Evolutionary conservation across 345 rosid species (phyloP).

Genomic region (Carallia brachiata): DNA sequence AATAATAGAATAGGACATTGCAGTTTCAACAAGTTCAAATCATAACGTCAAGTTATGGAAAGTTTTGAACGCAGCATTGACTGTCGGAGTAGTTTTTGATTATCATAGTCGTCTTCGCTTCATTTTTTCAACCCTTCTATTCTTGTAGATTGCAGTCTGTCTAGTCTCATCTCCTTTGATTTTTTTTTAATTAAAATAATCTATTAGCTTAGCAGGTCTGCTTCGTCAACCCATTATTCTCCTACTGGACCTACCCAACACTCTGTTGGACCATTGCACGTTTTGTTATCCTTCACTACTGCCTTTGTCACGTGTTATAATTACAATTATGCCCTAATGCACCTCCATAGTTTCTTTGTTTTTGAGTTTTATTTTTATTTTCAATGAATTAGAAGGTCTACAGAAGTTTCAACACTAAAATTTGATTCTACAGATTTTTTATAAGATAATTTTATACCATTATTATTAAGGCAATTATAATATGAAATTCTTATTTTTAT

Average conservation of each 20-base stretch:
- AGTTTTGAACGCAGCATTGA: slow-evolving; percentile 2
- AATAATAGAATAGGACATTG: background rate
- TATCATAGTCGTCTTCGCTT: background rate
- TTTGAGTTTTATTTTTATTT: too few relatives aligned
- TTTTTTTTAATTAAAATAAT: background rate
- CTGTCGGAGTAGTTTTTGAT: slow-evolving; percentile 1
- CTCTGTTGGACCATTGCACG: too few relatives aligned
- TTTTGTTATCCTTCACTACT: background rate
- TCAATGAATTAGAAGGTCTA: too few relatives aligned
- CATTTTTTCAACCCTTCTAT: background rate
- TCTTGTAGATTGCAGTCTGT: background rate
- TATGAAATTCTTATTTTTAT: too few relatives aligned
- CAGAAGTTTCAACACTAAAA: too few relatives aligned
- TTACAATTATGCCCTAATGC: slow-evolving; percentile 5
- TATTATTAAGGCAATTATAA: too few relatives aligned
- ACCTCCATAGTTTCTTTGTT: too few relatives aligned
- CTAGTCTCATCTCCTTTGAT: background rate
- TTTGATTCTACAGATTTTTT: too few relatives aligned
- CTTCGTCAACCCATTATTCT: background rate
- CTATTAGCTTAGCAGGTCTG: too few relatives aligned
- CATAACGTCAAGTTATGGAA: slow-evolving; percentile 7
- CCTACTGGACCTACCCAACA: background rate
- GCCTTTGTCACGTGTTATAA: background rate
- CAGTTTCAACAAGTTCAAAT: slow-evolving; percentile 25
- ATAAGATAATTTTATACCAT: too few relatives aligned